Evolutionary conservation across 1,284 basidiomycete species (phyloP).

Genomic region (Pterulicium gracile): DNA sequence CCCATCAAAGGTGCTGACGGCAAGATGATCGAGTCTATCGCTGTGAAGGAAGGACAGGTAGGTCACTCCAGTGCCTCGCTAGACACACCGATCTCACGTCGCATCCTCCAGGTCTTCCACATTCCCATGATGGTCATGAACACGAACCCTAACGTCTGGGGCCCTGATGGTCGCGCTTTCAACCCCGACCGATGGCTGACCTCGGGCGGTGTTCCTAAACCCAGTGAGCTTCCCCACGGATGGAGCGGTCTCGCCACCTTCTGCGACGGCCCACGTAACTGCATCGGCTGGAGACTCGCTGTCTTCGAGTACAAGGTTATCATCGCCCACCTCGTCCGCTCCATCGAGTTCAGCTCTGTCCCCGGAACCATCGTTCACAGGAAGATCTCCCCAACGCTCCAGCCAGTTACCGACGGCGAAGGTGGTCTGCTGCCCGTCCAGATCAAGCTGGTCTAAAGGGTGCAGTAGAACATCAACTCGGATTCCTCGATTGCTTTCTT

Average conservation of each 20-base stretch:
- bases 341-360: conserved; percentile 22
- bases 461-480: neutral
- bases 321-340: conserved; percentile 23
- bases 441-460: conserved; percentile 8
- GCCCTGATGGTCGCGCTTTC: conserved; percentile 28
- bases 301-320: conserved; percentile 29
- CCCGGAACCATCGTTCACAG: conserved; percentile 19
- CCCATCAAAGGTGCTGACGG: conserved; percentile 24
- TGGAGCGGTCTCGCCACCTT: conserved; percentile 24
- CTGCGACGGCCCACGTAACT: conserved; percentile 29
- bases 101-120: conserved; percentile 11
- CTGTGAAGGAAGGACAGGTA: conserved; percentile 27
- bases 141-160: conserved; percentile 29
- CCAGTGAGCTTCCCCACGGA: conserved; percentile 20
- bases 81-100: conserved; percentile 5
- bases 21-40: conserved; percentile 18
- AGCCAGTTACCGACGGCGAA: conserved; percentile 23
- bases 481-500: neutral
- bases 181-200: conserved; percentile 28
- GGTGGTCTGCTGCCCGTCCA: conserved; percentile 16
- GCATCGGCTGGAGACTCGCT: conserved; percentile 27
- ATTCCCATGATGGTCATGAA: conserved; percentile 12
- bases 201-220: conserved; percentile 18
- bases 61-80: neutral
- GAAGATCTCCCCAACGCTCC: conserved; percentile 25